Conservation (phyloP, 192 early-diverging fungal species). For the Coemansia sp. region DNA sequence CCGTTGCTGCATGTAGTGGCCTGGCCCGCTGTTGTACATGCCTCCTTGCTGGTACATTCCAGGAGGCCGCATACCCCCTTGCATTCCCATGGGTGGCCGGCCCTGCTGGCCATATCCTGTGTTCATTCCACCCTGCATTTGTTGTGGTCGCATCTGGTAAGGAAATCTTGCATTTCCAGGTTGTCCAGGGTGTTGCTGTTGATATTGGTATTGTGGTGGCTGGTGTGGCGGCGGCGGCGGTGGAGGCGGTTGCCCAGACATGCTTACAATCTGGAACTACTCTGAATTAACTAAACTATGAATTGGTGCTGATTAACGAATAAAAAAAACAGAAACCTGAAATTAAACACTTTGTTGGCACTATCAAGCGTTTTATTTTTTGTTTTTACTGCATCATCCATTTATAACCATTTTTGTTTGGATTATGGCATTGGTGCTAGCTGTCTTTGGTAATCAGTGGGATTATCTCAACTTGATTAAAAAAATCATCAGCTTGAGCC, state of each 20-base stretch:
- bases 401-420: too few species aligned
- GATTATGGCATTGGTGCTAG: too few species aligned
- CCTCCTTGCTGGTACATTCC: slow-evolving; percentile 15
- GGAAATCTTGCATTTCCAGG: background rate
- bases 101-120: slow-evolving; percentile 11
- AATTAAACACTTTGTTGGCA: too few species aligned
- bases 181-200: slow-evolving; percentile 2
- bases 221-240: background rate
- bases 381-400: too few species aligned
- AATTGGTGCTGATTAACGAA: too few species aligned
- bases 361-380: too few species aligned
- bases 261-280: background rate
- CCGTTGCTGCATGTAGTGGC: slow-evolving; percentile 16
- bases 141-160: slow-evolving; percentile 3
- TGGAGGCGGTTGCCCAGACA: slow-evolving; percentile 3
- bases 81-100: slow-evolving; percentile 15
- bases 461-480: too few species aligned
- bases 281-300: too few species aligned
- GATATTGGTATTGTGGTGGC: background rate
- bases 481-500: too few species aligned
- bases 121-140: slow-evolving; percentile 14
- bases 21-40: slow-evolving; percentile 11
- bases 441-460: too few species aligned
- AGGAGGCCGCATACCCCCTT: slow-evolving; percentile 12
- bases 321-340: too few species aligned